phyloP scores from a whole-genome alignment of 176 grass and related monocot genomes.

The Typha latifolia region DNA sequence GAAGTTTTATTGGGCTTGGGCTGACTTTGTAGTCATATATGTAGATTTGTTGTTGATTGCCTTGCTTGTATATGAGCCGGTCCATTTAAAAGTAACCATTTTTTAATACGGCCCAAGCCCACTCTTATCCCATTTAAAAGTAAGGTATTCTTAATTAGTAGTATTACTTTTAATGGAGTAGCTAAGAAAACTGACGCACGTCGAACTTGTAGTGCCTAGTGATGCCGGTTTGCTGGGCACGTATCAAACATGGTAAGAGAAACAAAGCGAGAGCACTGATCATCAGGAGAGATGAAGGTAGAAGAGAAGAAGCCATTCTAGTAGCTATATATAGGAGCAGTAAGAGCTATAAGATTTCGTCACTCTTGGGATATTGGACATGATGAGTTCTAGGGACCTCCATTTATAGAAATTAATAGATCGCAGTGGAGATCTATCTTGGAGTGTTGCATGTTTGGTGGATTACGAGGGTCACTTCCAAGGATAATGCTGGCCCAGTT shows the following conservation, averaged over 20 bases:
- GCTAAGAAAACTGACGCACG: neutral
- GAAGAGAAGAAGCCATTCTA: neutral
- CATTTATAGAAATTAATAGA: neutral
- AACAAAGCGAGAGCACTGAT: neutral
- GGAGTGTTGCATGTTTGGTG: neutral
- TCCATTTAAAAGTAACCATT: too few relatives aligned
- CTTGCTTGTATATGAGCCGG: too few relatives aligned
- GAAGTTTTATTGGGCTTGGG: too few relatives aligned
- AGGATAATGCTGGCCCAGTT: neutral
- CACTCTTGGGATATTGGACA: neutral
- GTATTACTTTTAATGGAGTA: too few relatives aligned
- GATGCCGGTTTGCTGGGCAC: neutral
- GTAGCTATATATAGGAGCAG: too few relatives aligned
- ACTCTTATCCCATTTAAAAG: too few relatives aligned
- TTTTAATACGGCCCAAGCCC: neutral
- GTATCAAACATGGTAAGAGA: neutral
- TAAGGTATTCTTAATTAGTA: too few relatives aligned
- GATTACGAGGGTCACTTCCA: neutral
- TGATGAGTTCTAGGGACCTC: neutral
- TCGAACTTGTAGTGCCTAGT: conserved; percentile 9
- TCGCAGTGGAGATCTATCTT: neutral
- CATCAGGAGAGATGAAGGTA: neutral
- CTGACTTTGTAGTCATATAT: too few relatives aligned
- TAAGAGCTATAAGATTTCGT: neutral
- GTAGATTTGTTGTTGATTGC: too few relatives aligned